Percentiles rank a stretch among this genome's conserved stretches.
Evolutionary conservation across 345 rosid species (phyloP).

Genomic region (Odontarrhena argentea): DNA sequence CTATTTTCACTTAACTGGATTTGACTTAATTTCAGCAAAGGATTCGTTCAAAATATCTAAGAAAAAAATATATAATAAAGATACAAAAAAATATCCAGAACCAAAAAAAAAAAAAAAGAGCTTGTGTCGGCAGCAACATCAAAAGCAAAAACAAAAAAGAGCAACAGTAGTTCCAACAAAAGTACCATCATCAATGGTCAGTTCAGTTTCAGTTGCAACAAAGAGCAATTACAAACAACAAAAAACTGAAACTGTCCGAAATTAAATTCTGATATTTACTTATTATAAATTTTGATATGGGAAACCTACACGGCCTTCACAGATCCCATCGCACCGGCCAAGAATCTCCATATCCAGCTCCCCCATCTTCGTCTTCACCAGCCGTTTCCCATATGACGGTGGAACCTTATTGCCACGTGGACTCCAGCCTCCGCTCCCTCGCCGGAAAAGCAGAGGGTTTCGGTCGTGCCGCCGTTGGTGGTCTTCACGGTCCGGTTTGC

Average conservation of each 20-base stretch:
- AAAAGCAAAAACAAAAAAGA: not conserved
- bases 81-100: not conserved
- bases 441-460: constrained; percentile 91
- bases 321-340: constrained; percentile 39
- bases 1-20: no score
- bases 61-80: constrained; percentile 4
- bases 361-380: constrained; percentile 14
- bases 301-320: constrained; percentile 51
- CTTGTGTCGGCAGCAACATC: constrained; percentile 34
- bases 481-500: constrained; percentile 68
- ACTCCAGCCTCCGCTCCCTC: constrained; percentile 72
- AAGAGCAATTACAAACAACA: constrained; percentile 24
- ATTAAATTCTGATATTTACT: constrained; percentile 2
- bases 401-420: constrained; percentile 67
- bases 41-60: no score
- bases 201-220: constrained; percentile 36
- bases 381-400: constrained; percentile 34
- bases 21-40: no score
- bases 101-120: constrained; percentile 1
- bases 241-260: constrained; percentile 39
- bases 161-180: constrained; percentile 24
- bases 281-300: constrained; percentile 40
- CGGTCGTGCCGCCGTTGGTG: constrained; percentile 82
- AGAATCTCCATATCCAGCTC: constrained; percentile 19
- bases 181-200: constrained; percentile 19